Evolutionary conservation across 2,329 filamentous ascomycete species (phyloP), one percentile per base, ranked within the genome.

Genomic region (Colletotrichum shisoi): DNA sequence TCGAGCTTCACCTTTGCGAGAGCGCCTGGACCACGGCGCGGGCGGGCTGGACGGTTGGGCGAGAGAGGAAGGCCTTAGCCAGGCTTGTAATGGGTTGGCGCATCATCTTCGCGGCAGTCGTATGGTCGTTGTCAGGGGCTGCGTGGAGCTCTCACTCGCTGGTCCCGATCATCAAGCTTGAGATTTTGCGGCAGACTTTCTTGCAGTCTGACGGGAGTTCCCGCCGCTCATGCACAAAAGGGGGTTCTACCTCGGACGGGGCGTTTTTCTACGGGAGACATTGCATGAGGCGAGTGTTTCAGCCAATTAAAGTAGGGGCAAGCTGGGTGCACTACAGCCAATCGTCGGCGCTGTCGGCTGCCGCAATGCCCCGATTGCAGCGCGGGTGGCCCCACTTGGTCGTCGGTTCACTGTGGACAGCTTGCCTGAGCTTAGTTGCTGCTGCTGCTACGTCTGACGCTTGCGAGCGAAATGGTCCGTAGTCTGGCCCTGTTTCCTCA

Each of bases 101-200:
- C 42, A 70, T 70, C 69, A 70, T 70, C 27, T 42, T 67, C 42
- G 62, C 61, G 42, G 48, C 54, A 37, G 12, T 54, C 48, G 24
- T 42, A 42, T 21, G 37, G 37, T 60, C 34, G 48, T 54, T 40
- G 42, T 52, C 24, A 19, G 6, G 46, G 31, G 46, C 37, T 58
- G 48, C 64, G 53, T 49, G 54, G 42, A 42, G 48, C 65, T 67
- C 40, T 48, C 19, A 48, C 48, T 48, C 19, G 37, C 48, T 39
- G 37, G 45, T 56, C 61, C 24, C 54, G 13, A 49, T 44, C 31
- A 12, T 37, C 27, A 31, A 13, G 40, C 60, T 53, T 21, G 61
- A 67, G 64, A 60, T 64, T 67, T 64, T 59, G 64, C 54, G 24
- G 42, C 44, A 44, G 64, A 63, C 61, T 63, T 67, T 67, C 64